Base-by-base conservation (phyloP, 805 yeast genomes). In the Wickerhamomyces xylosicus region DNA sequence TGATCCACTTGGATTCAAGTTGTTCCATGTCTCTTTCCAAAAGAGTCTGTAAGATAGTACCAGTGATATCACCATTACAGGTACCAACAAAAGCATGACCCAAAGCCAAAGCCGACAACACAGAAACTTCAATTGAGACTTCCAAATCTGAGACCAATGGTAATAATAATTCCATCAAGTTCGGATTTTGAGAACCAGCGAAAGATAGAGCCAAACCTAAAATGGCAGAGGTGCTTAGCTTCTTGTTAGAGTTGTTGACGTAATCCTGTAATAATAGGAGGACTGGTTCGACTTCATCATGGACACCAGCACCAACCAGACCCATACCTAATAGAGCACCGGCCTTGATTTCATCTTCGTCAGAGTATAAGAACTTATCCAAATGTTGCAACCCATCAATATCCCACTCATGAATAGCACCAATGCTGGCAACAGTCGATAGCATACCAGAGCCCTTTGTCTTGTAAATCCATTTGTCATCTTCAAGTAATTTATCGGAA, bases 311-410 rank as follows among this genome's bases (percentile, higher is more conserved):
- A 21, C 95, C 85, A 5, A 86, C 79, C 36, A 92, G 72, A 59
- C 97, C 98, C 61, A 86, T 85, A 59, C 97, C 99, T 48, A 92
- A 71, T 42, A 92, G 69, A 5, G 98, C 95, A 62, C 99, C 99
- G 6, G 97, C 96, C 63, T 86, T 86, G 48, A 89, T 76, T 54
- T 85, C 90, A 42, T 77, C 80, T 51, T 87, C 95, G 15, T 79
- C 72, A 4, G 95, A 80, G 54, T 89, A 89, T 41, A 90, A 66
- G 59, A 82, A 89, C 59, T 83, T 85, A 62, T 92, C 97, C 51
- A 92, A 70, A 41, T 75, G 76, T 62, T 90, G 96, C 47, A 92
- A 72, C 46, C 97, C 97, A 49, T 84, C 90, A 51, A 78, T 75
- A 61, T 90, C 84, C 99, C 99, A 92, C 56, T 85, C 86, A 57